Base-by-base conservation (phyloP, 805 yeast species). In the Saccharomycopsis olivae region DNA sequence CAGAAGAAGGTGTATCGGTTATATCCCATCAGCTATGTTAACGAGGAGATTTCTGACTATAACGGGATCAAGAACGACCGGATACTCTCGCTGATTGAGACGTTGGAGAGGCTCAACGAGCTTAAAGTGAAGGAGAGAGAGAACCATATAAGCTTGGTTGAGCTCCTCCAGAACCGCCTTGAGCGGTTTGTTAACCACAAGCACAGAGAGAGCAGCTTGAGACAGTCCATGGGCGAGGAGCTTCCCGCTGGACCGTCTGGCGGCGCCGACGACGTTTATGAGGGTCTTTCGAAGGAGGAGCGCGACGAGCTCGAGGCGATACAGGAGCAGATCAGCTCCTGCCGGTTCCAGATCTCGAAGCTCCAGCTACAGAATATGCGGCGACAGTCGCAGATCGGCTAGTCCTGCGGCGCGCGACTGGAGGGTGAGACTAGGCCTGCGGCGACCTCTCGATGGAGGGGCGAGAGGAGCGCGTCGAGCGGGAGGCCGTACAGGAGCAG, bases 71-170 rank as follows among this genome's bases (percentile, higher is more conserved):
- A 46, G 23, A 43, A 43, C 29, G 36, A 40, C 17, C 20, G 34
- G 19, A 46, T 46, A n/a, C 27, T 46, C 36, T 42, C 32, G 40
- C 35, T 43, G 46, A 31, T 41, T 27, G 49, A 35, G 23, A 46
- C 39, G 19, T 29, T 43, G 18, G 47, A 43, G 21, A 41, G 38
- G 27, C 39, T 46, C 27, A 38, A 39, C 9, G 44, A 40, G 4
- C 13, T 45, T 33, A 45, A 45, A n/a, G 5, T 13, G 3, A 36
- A 37, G 14, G 46, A 41, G 31, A 47, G 39, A 20, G 50, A 43
- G 29, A 52, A 32, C 8, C 25, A 36, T 19, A 33, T 39, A 32
- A 34, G 32, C 23, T 19, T 24, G 15, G 44, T 45, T 6, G 48
- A 45, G 19, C 24, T 45, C 16, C 27, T 38, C 8, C 47, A 45